Percentiles rank a stretch among this genome's conserved stretches.
These are phyloP conservation scores for Lagenidium giganteum DNA, from an alignment of 352 stramenopile genomes.

Conservation along the genomic window DNA sequence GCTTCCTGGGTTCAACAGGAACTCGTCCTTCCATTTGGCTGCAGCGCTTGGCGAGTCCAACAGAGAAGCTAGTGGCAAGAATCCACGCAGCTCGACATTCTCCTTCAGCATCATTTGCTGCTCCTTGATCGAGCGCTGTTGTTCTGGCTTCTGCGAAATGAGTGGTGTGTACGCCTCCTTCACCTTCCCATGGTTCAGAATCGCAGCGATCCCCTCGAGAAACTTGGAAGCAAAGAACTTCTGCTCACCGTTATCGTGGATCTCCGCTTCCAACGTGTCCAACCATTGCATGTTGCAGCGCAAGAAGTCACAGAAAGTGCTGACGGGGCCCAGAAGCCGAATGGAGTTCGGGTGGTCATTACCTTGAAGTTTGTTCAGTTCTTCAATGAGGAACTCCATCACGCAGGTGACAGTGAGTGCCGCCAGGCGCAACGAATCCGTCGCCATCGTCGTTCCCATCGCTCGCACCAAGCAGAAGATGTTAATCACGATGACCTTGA, in stretches of 20 bases:
- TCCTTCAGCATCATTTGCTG: slow-evolving; percentile 63
- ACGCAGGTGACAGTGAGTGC: slow-evolving; percentile 37
- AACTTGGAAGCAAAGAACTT: slow-evolving; percentile 30
- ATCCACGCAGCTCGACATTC: slow-evolving; percentile 65
- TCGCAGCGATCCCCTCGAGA: slow-evolving; percentile 33
- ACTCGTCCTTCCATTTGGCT: slow-evolving; percentile 23
- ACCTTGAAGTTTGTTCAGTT: slow-evolving; percentile 17
- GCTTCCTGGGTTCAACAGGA: slow-evolving; percentile 7
- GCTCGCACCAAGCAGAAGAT: slow-evolving; percentile 64
- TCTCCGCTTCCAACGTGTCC: slow-evolving; percentile 28
- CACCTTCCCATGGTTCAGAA: slow-evolving; percentile 52
- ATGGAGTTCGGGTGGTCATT: slow-evolving; percentile 24
- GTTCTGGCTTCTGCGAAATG: slow-evolving; percentile 14
- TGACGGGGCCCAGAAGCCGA: slow-evolving; percentile 47
- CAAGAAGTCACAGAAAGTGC: slow-evolving; percentile 68
- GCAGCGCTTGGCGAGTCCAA: slow-evolving; percentile 11
- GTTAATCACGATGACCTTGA: slow-evolving; percentile 79
- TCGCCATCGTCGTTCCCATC: slow-evolving; percentile 13
- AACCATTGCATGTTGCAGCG: slow-evolving; percentile 38
- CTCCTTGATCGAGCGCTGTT: slow-evolving; percentile 21
- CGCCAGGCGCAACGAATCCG: slow-evolving; percentile 56
- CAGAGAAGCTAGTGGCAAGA: slow-evolving; percentile 38
- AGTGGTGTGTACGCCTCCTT: slow-evolving; percentile 33
- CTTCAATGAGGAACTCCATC: slow-evolving; percentile 38
- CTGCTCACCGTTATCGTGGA: slow-evolving; percentile 10